Evolutionary conservation across 345 rosid species (phyloP).

Genomic region (Murraya paniculata): DNA sequence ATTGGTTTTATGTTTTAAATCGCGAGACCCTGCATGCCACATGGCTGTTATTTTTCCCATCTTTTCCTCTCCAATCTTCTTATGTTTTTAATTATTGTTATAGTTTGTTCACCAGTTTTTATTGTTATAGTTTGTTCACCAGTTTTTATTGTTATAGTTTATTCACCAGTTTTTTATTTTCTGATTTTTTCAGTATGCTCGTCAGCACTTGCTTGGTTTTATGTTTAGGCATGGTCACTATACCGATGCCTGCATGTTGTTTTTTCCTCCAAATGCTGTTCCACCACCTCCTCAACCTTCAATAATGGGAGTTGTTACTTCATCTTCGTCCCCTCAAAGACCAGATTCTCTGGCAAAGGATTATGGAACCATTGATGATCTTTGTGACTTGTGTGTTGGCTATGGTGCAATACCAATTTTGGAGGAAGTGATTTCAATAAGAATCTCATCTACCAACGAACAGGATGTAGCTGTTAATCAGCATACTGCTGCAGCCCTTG

Average conservation of each 20-base stretch:
- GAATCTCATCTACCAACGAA: slow-evolving; percentile 56
- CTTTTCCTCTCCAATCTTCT: neutral
- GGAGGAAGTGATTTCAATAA: slow-evolving; percentile 72
- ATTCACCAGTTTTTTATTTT: neutral
- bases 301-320: slow-evolving; percentile 46
- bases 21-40: neutral
- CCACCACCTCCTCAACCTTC: slow-evolving; percentile 77
- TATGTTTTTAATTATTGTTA: neutral
- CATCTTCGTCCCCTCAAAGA: slow-evolving; percentile 87
- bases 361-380: slow-evolving; percentile 84
- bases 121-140: neutral
- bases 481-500: slow-evolving; percentile 61
- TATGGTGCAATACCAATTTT: slow-evolving; percentile 81
- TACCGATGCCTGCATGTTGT: slow-evolving; percentile 73
- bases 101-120: slow-evolving; percentile 1
- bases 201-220: slow-evolving; percentile 78
- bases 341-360: slow-evolving; percentile 87
- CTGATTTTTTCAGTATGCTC: slow-evolving; percentile 72
- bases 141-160: neutral
- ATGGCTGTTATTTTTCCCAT: neutral
- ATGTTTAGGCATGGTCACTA: slow-evolving; percentile 90
- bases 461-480: slow-evolving; percentile 61
- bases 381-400: slow-evolving; percentile 76
- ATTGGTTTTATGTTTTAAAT: slow-evolving; percentile 2
- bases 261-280: slow-evolving; percentile 74